These are phyloP conservation scores for Potentilla sterilis DNA, from an alignment of 306 rosid genomes.

Conservation along the genomic window DNA sequence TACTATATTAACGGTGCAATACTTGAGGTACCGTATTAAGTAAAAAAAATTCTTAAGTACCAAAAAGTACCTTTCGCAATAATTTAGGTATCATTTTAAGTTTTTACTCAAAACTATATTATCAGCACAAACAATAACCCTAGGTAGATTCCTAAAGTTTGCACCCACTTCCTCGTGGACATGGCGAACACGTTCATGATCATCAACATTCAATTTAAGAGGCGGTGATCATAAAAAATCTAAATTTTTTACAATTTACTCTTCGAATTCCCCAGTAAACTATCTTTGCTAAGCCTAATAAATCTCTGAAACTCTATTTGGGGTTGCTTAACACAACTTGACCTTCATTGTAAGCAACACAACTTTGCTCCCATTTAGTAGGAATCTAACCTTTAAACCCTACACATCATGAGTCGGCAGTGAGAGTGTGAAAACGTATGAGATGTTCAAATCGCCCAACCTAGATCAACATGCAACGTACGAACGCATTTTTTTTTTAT, in stretches of 20 bases:
- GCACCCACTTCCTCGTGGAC: conserved; percentile 79
- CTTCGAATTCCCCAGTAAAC: conserved; percentile 26
- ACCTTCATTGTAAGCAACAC: conserved; percentile 60
- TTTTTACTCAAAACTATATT: no score
- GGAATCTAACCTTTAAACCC: conserved; percentile 67
- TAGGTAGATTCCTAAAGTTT: conserved; percentile 72
- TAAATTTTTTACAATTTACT: neutral
- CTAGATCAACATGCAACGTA: no score
- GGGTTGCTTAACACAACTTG: conserved; percentile 38
- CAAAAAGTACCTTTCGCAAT: no score
- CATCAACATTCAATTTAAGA: conserved; percentile 51
- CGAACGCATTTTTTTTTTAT: no score
- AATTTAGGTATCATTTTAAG: no score
- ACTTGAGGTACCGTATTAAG: no score
- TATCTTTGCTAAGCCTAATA: conserved; percentile 50
- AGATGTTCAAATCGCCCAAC: no score
- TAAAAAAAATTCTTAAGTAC: no score
- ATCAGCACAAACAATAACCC: conserved; percentile 58
- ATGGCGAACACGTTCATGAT: conserved; percentile 57
- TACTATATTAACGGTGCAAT: no score
- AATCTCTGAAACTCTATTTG: conserved; percentile 55
- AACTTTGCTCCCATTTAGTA: conserved; percentile 56
- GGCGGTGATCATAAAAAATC: conserved; percentile 64
- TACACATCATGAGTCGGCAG: conserved; percentile 75
- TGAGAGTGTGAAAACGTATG: conserved; percentile 32